These are phyloP conservation scores for Anisodus tanguticus DNA, from an alignment of 257 asterid genomes.

Conservation along the genomic window DNA sequence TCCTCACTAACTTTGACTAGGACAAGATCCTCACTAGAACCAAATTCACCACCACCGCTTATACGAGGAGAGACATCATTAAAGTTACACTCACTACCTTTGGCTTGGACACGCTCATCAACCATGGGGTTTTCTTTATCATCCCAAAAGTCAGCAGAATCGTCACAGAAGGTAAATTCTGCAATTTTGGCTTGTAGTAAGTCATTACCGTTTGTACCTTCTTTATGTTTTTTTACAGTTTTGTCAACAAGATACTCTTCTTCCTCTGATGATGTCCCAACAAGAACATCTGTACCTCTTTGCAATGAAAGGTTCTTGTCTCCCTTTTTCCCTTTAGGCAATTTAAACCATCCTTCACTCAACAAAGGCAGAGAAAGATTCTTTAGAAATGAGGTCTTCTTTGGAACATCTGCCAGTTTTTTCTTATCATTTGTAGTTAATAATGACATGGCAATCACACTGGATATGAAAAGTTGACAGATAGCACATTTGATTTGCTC, in stretches of 20 bases:
- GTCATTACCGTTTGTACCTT: conserved; percentile 30
- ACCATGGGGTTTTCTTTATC: conserved; percentile 15
- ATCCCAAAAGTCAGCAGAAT: conserved; percentile 9
- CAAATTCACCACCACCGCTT: conserved; percentile 21
- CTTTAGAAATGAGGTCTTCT: conserved; percentile 34
- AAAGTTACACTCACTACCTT: conserved; percentile 29
- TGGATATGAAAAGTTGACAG: conserved; percentile 76
- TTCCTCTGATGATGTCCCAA: conserved; percentile 35
- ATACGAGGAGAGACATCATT: conserved; percentile 25
- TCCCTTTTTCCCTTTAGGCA: conserved; percentile 52
- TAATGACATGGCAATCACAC: conserved; percentile 64
- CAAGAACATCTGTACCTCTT: conserved; percentile 33
- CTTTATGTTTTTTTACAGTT: conserved; percentile 1
- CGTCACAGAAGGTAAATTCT: conserved; percentile 27
- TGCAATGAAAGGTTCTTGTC: conserved; percentile 27
- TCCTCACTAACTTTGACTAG: conserved; percentile 10
- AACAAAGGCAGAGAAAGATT: conserved; percentile 34
- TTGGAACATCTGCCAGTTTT: conserved; percentile 24
- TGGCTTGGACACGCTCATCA: not conserved
- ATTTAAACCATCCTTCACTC: conserved; percentile 68
- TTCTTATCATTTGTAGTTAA: conserved; percentile 42
- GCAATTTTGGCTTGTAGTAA: conserved; percentile 28
- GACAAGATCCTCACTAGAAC: not conserved
- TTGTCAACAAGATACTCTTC: conserved; percentile 35
- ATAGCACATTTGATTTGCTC: conserved; percentile 74